Base-by-base conservation (phyloP, 805 yeast species). In the Millerozyma acaciae region DNA sequence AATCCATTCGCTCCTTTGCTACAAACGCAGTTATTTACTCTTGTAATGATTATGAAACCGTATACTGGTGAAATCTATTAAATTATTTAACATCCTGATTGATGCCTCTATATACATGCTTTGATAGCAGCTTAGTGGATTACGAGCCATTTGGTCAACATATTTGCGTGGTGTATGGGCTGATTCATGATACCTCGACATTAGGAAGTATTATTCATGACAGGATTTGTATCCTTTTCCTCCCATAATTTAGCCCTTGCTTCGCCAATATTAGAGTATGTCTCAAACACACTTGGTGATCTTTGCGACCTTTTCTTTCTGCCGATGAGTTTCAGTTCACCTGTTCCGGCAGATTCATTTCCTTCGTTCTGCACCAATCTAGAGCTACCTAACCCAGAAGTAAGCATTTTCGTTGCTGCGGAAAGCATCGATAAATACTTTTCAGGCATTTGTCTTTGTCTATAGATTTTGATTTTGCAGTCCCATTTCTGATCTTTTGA, bases 181-280 rank as follows among this genome's bases (percentile, higher is more conserved):
- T n/a, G n/a, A n/a, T n/a, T n/a, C n/a, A n/a, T n/a, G n/a, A n/a
- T n/a, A n/a, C n/a, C n/a, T n/a, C n/a, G n/a, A n/a, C n/a, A n/a
- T n/a, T n/a, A n/a, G n/a, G n/a, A n/a, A n/a, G n/a, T n/a, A n/a
- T n/a, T n/a, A n/a, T n/a, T n/a, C 17, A 48, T 39, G 32, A 46
- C 40, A 6, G 51, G 51, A 15, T 51, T 46, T 5, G 31, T 19
- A 26, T 59, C 62, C 25, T 46, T 35, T 6, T 38, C 32, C 16
- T 41, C 39, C 65, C 64, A 60, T 33, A 38, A 30, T 21, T 45
- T 44, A 18, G 48, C 38, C 23, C 65, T 42, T 8, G 47, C 45
- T 29, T 38, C 37, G 4, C 65, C 65, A 8, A 60, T 51, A 18
- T 44, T 48, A 5, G 57, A 47, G 36, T 50, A 57, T 21, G 43